phyloP scores from a whole-genome alignment of 2,329 filamentous ascomycete genomes.

The Penicillium crustosum region DNA sequence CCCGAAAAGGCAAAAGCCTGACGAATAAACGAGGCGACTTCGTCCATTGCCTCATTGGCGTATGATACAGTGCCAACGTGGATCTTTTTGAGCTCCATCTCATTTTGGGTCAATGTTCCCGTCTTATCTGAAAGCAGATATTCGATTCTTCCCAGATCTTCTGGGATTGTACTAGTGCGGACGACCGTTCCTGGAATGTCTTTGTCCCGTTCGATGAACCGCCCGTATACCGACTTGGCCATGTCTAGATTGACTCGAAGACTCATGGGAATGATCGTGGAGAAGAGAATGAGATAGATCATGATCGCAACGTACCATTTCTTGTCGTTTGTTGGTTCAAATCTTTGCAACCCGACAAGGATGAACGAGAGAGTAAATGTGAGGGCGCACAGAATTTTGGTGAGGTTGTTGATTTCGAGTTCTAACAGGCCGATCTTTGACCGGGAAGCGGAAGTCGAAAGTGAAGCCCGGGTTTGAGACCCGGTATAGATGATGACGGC shows the following conservation, averaged over 20 bases:
- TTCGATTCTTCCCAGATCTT: slow-evolving; percentile 92
- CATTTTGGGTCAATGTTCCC: slow-evolving; percentile 93
- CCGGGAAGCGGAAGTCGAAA: slow-evolving; percentile 87
- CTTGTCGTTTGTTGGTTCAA: slow-evolving; percentile 56
- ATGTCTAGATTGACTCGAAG: slow-evolving; percentile 94
- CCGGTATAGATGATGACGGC: slow-evolving; percentile 94
- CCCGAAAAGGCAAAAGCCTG: slow-evolving; percentile 79
- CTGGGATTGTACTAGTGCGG: slow-evolving; percentile 93
- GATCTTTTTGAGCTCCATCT: slow-evolving; percentile 99
- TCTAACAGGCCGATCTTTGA: slow-evolving; percentile 94
- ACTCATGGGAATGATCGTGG: slow-evolving; percentile 98
- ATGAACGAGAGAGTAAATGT: slow-evolving; percentile 84
- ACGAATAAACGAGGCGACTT: slow-evolving; percentile 80
- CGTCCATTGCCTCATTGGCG: slow-evolving; percentile 98
- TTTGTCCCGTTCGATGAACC: slow-evolving; percentile 88
- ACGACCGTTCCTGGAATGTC: slow-evolving; percentile 92
- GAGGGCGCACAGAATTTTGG: slow-evolving; percentile 89
- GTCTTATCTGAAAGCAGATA: slow-evolving; percentile 97
- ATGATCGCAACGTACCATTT: slow-evolving; percentile 95
- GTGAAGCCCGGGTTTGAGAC: slow-evolving; percentile 85
- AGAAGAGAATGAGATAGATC: slow-evolving; percentile 96
- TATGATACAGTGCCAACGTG: slow-evolving; percentile 98
- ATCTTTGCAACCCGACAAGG: slow-evolving; percentile 83
- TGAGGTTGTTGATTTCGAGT: slow-evolving; percentile 94
- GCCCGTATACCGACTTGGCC: slow-evolving; percentile 94